Evolutionary conservation across 805 yeast species (phyloP).

Genomic region (Ogataea trehalophila): DNA sequence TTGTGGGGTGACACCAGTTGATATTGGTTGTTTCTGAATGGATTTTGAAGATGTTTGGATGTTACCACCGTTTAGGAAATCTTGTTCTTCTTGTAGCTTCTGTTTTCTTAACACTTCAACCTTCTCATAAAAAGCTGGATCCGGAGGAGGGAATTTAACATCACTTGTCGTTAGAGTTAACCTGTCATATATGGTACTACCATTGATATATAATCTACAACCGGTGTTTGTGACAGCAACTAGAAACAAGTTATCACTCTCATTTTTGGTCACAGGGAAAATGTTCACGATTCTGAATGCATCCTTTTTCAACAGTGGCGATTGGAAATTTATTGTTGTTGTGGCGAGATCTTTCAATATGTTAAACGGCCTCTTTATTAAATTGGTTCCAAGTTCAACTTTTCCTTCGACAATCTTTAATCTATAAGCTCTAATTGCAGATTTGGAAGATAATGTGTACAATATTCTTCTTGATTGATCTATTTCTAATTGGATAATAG

Average conservation of each 20-base stretch:
- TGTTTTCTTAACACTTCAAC: constrained; percentile 34
- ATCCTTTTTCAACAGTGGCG: constrained; percentile 49
- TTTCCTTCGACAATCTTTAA: constrained; percentile 39
- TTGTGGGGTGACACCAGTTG: constrained; percentile 25
- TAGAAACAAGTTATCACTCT: constrained; percentile 64
- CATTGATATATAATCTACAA: constrained; percentile 66
- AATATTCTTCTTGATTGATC: constrained; percentile 76
- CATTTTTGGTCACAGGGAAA: constrained; percentile 54
- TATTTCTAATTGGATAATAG: constrained; percentile 56
- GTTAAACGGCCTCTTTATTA: constrained; percentile 39
- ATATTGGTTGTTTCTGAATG: constrained; percentile 24
- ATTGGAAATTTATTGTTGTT: constrained; percentile 27
- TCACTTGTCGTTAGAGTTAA: constrained; percentile 32
- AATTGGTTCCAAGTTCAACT: constrained; percentile 25
- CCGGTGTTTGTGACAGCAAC: constrained; percentile 81
- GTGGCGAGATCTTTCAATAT: constrained; percentile 44
- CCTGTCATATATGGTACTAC: constrained; percentile 35
- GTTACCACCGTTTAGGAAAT: constrained; percentile 13
- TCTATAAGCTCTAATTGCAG: constrained; percentile 76
- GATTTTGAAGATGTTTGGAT: constrained; percentile 6
- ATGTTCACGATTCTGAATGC: constrained; percentile 58
- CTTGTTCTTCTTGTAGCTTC: constrained; percentile 32
- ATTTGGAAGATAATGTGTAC: constrained; percentile 77
- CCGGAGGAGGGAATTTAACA: constrained; percentile 44
- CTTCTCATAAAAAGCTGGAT: constrained; percentile 25